Evolutionary conservation across 768 basidiomycete genomes (phyloP).

Genomic region (Tremella fuciformis): DNA sequence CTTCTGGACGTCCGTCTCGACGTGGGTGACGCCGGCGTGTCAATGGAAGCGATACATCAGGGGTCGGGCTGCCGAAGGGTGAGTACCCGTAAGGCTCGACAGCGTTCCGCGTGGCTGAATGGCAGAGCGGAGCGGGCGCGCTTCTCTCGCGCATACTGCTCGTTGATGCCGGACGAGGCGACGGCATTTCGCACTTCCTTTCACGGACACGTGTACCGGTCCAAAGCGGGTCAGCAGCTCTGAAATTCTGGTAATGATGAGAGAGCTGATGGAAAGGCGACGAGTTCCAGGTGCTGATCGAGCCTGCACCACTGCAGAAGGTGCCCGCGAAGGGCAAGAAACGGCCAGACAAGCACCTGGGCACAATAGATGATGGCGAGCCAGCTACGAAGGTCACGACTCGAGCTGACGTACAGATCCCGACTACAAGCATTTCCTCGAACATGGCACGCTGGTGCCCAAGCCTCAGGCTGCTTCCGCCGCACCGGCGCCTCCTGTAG

Average conservation of each 20-base stretch:
- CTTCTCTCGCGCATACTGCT: slow-evolving; percentile 80
- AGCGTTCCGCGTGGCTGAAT: slow-evolving; percentile 2
- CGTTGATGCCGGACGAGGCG: slow-evolving; percentile 74
- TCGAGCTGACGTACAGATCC: slow-evolving; percentile 40
- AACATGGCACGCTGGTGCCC: slow-evolving; percentile 59
- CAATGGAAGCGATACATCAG: slow-evolving; percentile 45
- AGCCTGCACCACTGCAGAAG: slow-evolving; percentile 92
- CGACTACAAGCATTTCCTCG: slow-evolving; percentile 61
- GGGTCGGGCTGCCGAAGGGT: slow-evolving; percentile 40
- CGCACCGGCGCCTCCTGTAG: slow-evolving; percentile 34
- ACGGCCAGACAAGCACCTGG: slow-evolving; percentile 74
- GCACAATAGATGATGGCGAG: slow-evolving; percentile 84
- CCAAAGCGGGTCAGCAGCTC: slow-evolving; percentile 73
- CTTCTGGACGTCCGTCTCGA: slow-evolving; percentile 86
- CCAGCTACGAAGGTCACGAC: background rate
- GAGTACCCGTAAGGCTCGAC: slow-evolving; percentile 8
- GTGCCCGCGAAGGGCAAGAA: slow-evolving; percentile 57
- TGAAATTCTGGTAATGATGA: no score
- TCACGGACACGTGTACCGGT: slow-evolving; percentile 86
- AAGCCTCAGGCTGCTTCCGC: slow-evolving; percentile 56
- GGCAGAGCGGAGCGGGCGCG: background rate
- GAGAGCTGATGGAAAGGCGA: slow-evolving; percentile 59
- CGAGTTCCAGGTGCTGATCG: slow-evolving; percentile 82
- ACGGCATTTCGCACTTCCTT: slow-evolving; percentile 75
- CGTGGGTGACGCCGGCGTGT: slow-evolving; percentile 69